Base-by-base conservation (phyloP, 2,329 filamentous ascomycete genomes). In the Byssoonygena ceratinophila region DNA sequence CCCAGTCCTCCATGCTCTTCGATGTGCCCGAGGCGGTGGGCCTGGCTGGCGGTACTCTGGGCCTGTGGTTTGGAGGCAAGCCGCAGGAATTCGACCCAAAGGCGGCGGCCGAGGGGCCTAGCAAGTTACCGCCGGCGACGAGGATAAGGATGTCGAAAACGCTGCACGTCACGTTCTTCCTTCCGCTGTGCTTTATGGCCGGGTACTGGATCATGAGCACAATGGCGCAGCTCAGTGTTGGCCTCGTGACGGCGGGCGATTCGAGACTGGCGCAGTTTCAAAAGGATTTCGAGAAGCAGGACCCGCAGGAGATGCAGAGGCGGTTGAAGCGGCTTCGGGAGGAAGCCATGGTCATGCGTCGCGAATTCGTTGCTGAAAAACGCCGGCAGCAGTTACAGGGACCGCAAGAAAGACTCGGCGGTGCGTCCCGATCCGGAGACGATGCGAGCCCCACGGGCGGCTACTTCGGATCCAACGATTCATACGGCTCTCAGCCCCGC, bases 391-490 rank as follows among this genome's bases (percentile, higher is more conserved):
- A 9, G 20, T 27, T 22, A 29, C 27, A 29, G 31, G 31, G 11
- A 34, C 31, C 11, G 34, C 46, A 41, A 29, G 22, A 44, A 16
- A n/a, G 34, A 27, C 14, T 37, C 18, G 34, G 3, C 4, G n/a
- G 46, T 8, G 18, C 20, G 6, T 50, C 47, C 9, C 29, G 29
- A 25, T 9, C 32, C 20, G 25, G 34, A 22, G 46, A 58, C 27
- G 45, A 54, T 20, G 49, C 48, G 22, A 56, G 49, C 18, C 54
- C 51, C 20, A 51, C 56, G 4, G 49, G 40, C n/a, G 34, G 25
- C 23, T 45, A 40, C 7, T 22, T 37, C 25, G 40, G 22, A 27
- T 46, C 50, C 9, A 41, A 22, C 1, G 40, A 45, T 25, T 23
- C 39, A 16, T 41, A 25, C 11, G 22, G 22, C 46, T 49, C 47